Percentiles rank a stretch among this genome's conserved stretches.
Evolutionary conservation across 2,329 filamentous ascomycete species (phyloP).

Genomic region (Cladorrhinum sp.): DNA sequence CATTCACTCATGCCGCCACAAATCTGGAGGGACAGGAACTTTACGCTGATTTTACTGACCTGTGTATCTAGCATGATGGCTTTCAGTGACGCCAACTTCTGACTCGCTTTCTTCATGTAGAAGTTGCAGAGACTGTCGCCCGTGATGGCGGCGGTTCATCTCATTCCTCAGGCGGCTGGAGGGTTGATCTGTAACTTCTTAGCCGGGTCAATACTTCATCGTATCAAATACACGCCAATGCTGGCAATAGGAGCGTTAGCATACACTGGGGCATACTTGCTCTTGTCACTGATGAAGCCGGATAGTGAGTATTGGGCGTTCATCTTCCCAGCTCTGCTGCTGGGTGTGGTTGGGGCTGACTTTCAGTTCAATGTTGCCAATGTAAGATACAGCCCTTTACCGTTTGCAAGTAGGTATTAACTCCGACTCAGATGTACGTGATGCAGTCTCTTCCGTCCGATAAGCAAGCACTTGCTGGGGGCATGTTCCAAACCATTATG

Average conservation of each 20-base stretch:
- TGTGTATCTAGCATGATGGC: constrained; percentile 60
- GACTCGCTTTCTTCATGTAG: constrained; percentile 65
- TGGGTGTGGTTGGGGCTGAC: constrained; percentile 64
- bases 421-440: constrained; percentile 58
- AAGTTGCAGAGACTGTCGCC: constrained; percentile 50
- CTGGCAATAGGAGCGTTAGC: constrained; percentile 45
- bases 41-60: constrained; percentile 56
- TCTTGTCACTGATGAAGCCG: constrained; percentile 55
- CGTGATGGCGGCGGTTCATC: constrained; percentile 57
- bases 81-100: constrained; percentile 60
- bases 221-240: constrained; percentile 61
- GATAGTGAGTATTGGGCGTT: constrained; percentile 63
- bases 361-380: constrained; percentile 70
- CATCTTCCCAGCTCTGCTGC: constrained; percentile 57
- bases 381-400: constrained; percentile 37
- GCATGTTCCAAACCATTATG: constrained; percentile 65
- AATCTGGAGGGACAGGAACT: constrained; percentile 61
- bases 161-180: constrained; percentile 63
- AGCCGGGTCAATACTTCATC: constrained; percentile 60
- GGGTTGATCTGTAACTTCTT: constrained; percentile 63
- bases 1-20: constrained; percentile 52
- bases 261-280: constrained; percentile 42
- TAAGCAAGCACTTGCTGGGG: constrained; percentile 65
- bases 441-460: constrained; percentile 60
- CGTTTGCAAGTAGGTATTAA: constrained; percentile 14